Conservation (phyloP, 1,284 basidiomycete genomes). For the Moesziomyces sp. region DNA sequence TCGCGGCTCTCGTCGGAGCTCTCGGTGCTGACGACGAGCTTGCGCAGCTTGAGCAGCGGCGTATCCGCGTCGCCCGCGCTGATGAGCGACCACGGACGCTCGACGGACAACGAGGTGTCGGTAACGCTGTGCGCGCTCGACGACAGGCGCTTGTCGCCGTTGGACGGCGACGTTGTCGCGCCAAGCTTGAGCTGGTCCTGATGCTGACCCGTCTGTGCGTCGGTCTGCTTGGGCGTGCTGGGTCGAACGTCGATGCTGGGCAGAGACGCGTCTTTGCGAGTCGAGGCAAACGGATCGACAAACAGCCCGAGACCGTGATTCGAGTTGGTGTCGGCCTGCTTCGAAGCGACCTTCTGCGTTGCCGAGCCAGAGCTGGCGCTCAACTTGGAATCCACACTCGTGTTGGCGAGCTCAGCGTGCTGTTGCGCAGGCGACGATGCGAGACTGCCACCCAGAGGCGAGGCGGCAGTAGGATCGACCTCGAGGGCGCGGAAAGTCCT, state of each 20-base stretch:
- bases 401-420: not conserved
- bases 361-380: not conserved
- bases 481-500: conserved; percentile 17
- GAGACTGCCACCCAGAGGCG: conserved; percentile 23
- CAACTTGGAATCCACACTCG: not conserved
- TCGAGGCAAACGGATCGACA: not conserved
- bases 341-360: no score
- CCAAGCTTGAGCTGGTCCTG: conserved; percentile 9
- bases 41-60: conserved; percentile 42
- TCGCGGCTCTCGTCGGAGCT: conserved; percentile 29
- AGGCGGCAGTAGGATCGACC: conserved; percentile 6
- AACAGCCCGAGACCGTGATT: conserved; percentile 17
- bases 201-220: no score
- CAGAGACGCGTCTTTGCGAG: not conserved
- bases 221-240: conserved; percentile 9
- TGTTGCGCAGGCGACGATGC: conserved; percentile 15
- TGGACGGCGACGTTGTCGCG: conserved; percentile 2
- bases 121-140: conserved; percentile 24
- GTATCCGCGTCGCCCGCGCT: conserved; percentile 43
- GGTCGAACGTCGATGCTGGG: conserved; percentile 28
- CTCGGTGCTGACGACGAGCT: conserved; percentile 42
- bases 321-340: not conserved
- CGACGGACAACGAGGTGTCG: conserved; percentile 24
- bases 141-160: conserved; percentile 6
- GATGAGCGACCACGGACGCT: conserved; percentile 49